phyloP scores from a whole-genome alignment of 2,329 filamentous ascomycete genomes.

The Penicillium sp. region DNA sequence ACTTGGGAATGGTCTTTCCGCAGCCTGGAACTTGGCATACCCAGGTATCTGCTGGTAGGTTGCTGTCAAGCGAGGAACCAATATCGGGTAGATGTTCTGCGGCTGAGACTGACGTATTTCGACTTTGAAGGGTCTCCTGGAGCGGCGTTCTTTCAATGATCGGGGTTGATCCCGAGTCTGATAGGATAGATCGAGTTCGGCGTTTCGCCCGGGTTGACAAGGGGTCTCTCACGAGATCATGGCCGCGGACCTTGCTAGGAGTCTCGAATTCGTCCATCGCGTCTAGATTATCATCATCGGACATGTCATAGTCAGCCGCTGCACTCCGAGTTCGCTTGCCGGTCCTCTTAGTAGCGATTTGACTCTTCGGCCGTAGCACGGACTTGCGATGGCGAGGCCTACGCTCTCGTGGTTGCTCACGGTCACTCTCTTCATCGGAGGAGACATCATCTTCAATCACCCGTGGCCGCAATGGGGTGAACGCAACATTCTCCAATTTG shows the following conservation, averaged over 20 bases:
- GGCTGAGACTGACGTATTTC: conserved; percentile 26
- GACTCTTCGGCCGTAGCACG: conserved; percentile 49
- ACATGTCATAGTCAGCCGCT: conserved; percentile 28
- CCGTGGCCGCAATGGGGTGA: conserved; percentile 42
- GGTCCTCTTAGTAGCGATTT: conserved; percentile 45
- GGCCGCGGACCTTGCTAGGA: conserved; percentile 40
- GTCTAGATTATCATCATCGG: conserved; percentile 40
- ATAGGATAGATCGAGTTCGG: conserved; percentile 36
- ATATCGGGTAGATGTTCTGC: conserved; percentile 20
- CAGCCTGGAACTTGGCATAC: conserved; percentile 39
- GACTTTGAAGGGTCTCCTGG: conserved; percentile 34
- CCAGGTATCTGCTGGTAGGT: conserved; percentile 39
- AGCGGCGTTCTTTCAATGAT: conserved; percentile 33
- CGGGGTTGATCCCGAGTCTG: conserved; percentile 29
- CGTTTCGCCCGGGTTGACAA: conserved; percentile 37
- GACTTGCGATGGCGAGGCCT: conserved; percentile 47
- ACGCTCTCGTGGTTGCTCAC: conserved; percentile 30
- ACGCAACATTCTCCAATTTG: conserved; percentile 32
- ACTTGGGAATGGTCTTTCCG: conserved; percentile 38
- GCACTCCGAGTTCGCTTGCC: conserved; percentile 47
- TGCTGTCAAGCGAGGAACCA: conserved; percentile 18
- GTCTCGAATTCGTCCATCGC: conserved; percentile 37
- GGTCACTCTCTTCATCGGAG: conserved; percentile 38
- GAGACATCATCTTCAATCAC: conserved; percentile 33
- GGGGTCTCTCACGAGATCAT: conserved; percentile 39